Conservation (phyloP, 768 basidiomycete genomes). For the Boletus coccyginus region DNA sequence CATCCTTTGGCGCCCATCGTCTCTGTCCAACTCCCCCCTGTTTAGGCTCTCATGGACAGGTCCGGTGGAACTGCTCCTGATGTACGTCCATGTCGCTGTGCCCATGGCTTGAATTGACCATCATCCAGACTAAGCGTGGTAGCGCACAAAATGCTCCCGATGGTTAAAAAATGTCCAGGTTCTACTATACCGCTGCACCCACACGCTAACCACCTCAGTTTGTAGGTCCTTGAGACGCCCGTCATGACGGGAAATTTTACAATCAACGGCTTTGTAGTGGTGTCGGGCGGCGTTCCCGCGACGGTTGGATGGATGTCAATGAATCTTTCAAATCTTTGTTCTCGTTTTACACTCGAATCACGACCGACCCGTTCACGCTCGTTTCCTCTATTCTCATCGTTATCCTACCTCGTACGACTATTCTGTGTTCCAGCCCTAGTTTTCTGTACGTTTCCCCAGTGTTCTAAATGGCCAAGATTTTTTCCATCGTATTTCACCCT, state of each 20-base stretch:
- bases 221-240: background rate
- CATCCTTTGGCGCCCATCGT: background rate
- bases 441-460: background rate
- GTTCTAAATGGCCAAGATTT: background rate
- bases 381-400: background rate
- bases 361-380: conserved; percentile 4
- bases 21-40: background rate
- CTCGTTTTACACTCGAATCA: background rate
- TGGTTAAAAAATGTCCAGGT: background rate
- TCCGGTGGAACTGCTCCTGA: background rate
- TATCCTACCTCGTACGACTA: background rate
- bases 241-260: background rate
- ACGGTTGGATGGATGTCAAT: background rate
- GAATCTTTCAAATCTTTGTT: background rate
- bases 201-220: background rate
- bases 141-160: background rate
- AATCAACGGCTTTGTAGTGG: background rate
- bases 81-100: background rate
- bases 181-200: too few relatives aligned
- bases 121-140: background rate
- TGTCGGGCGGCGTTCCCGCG: too few relatives aligned
- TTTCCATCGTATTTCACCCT: background rate
- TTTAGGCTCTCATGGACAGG: background rate
- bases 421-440: background rate
- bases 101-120: background rate